These are phyloP conservation scores for Metschnikowia koreensis DNA, from an alignment of 805 yeast genomes.

Conservation along the genomic window DNA sequence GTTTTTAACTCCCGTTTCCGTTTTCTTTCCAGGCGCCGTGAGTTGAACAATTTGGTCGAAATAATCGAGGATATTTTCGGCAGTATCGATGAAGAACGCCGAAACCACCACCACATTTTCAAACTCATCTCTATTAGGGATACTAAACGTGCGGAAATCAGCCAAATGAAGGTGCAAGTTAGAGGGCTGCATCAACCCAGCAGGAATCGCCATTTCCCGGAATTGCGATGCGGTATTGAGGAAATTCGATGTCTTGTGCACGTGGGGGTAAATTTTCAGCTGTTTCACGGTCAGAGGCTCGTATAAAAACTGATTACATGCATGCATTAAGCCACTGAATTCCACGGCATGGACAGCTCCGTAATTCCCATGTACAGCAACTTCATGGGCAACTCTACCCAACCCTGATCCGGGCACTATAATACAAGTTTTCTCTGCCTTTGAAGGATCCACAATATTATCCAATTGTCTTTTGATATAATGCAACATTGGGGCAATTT, in stretches of 20 bases:
- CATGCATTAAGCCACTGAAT: conserved; percentile 70
- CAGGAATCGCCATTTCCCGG: conserved; percentile 38
- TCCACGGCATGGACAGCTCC: conserved; percentile 70
- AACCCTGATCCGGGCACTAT: conserved; percentile 88
- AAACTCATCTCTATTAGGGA: conserved; percentile 26
- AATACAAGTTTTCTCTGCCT: conserved; percentile 44
- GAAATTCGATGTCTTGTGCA: conserved; percentile 72
- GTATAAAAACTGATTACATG: conserved; percentile 62
- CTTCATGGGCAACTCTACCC: conserved; percentile 71
- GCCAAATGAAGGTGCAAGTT: conserved; percentile 51
- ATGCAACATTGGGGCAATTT: conserved; percentile 50
- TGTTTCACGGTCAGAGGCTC: conserved; percentile 5
- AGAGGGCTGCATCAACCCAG: conserved; percentile 36
- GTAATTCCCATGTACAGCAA: conserved; percentile 44
- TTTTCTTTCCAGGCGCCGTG: conserved; percentile 29
- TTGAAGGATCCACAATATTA: conserved; percentile 24
- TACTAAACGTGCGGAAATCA: conserved; percentile 60
- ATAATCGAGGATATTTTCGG: conserved; percentile 79
- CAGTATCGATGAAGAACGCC: conserved; percentile 87
- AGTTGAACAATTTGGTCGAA: conserved; percentile 59
- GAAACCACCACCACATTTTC: conserved; percentile 58
- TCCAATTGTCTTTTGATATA: conserved; percentile 50
- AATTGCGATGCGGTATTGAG: conserved; percentile 46
- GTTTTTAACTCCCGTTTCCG: conserved; percentile 27
- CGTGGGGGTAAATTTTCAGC: conserved; percentile 21